Conservation (phyloP, 768 basidiomycete species). For the Paxillus rubicundulus region DNA sequence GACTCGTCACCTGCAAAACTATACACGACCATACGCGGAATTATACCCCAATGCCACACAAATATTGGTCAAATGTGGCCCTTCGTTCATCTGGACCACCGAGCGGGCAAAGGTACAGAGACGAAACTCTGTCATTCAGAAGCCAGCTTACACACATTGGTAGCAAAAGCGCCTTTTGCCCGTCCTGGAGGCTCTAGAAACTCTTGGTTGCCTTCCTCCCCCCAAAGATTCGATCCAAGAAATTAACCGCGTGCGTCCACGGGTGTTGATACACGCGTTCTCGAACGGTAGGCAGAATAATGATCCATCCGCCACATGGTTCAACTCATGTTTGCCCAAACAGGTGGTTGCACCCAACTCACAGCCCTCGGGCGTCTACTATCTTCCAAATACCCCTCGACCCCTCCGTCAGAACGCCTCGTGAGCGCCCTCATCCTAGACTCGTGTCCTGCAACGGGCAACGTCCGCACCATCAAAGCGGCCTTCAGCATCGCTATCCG, state of each 20-base stretch:
- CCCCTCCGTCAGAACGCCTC: not conserved
- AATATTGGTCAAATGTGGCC: conserved; percentile 24
- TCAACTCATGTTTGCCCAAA: not conserved
- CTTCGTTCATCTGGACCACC: conserved; percentile 20
- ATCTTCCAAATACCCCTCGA: conserved; percentile 15
- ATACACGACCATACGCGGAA: conserved; percentile 23
- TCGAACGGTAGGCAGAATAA: conserved; percentile 24
- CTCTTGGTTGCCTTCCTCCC: conserved; percentile 22
- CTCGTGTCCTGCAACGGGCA: conserved; percentile 17
- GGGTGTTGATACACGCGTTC: conserved; percentile 27
- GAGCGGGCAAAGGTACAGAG: conserved; percentile 12
- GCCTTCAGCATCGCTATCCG: conserved; percentile 22
- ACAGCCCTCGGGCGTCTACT: conserved; percentile 17
- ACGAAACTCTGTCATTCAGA: not conserved
- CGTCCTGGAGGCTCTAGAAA: conserved; percentile 21
- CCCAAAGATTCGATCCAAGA: not conserved
- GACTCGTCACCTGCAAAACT: conserved; percentile 25
- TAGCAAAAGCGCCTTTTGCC: conserved; percentile 21
- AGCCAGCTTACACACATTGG: not conserved
- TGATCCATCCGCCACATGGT: not conserved
- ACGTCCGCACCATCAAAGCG: conserved; percentile 14
- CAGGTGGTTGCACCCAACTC: conserved; percentile 25
- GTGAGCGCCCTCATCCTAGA: conserved; percentile 21
- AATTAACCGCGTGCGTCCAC: conserved; percentile 10
- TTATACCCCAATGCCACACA: conserved; percentile 27